Conservation (phyloP, 2,329 filamentous ascomycete genomes). For the Ceratocystis papillata region DNA sequence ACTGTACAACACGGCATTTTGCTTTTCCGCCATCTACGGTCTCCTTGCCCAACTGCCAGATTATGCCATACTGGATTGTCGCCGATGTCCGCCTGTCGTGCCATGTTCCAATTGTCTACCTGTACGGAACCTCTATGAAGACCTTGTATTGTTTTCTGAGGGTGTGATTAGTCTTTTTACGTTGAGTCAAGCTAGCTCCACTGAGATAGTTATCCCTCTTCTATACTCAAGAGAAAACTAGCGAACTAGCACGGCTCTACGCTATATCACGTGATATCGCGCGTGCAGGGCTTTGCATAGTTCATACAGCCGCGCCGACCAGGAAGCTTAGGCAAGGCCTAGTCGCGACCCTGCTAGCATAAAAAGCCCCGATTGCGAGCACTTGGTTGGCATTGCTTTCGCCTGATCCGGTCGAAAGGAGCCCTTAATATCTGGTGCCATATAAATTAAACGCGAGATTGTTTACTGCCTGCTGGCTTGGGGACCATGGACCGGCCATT, state of each 20-base stretch:
- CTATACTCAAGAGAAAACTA: not conserved
- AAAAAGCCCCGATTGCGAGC: not conserved
- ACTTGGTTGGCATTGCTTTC: not conserved
- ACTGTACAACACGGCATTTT: too few relatives aligned
- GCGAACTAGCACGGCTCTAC: not conserved
- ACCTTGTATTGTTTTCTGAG: too few relatives aligned
- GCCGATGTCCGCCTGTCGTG: too few relatives aligned
- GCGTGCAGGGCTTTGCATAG: not conserved
- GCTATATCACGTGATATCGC: not conserved
- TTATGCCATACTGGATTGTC: too few relatives aligned
- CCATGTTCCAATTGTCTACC: too few relatives aligned
- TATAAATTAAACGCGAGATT: not conserved
- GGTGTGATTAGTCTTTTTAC: too few relatives aligned
- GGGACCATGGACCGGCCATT: conserved; percentile 12
- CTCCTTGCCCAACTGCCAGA: too few relatives aligned
- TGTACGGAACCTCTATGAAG: too few relatives aligned
- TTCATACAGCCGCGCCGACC: not conserved
- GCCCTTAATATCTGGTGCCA: not conserved
- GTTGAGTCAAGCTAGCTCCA: too few relatives aligned
- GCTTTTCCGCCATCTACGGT: too few relatives aligned
- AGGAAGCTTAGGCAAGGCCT: not conserved
- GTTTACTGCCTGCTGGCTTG: not conserved
- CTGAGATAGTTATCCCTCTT: too few relatives aligned
- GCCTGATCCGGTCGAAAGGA: not conserved
- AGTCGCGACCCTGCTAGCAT: not conserved